Evolutionary conservation across 2,329 filamentous ascomycete genomes (phyloP).

Genomic region (Trichoderma atroviride): DNA sequence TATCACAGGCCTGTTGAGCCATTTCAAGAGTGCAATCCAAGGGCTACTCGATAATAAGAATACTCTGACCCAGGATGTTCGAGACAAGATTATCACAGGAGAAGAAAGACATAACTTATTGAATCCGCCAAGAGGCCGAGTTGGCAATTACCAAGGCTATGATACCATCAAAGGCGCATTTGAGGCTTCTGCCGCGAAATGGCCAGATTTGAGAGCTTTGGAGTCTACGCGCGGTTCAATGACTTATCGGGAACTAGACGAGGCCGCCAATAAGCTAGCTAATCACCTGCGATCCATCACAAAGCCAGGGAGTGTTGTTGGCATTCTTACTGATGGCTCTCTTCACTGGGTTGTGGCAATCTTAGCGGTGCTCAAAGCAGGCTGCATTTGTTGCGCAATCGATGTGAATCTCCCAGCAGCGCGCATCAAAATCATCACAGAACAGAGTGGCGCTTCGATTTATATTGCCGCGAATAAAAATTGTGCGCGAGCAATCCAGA

Average conservation of each 20-base stretch:
- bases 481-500: not conserved
- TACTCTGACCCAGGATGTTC: not conserved
- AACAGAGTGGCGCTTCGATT: not conserved
- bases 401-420: not conserved
- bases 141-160: not conserved
- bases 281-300: not conserved
- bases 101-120: not conserved
- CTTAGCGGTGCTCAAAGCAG: not conserved
- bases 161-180: not conserved
- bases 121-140: not conserved
- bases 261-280: not conserved
- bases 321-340: conserved; percentile 4
- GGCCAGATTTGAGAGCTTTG: not conserved
- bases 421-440: not conserved
- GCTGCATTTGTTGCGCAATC: conserved; percentile 5
- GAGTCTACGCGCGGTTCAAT: not conserved
- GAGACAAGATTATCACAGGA: not conserved
- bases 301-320: not conserved
- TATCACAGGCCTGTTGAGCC: not conserved
- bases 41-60: not conserved
- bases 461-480: not conserved
- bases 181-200: not conserved
- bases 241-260: conserved; percentile 3
- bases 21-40: not conserved
- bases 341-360: conserved; percentile 5